These are phyloP conservation scores for Chrysochromulina tobinii DNA, from an alignment of 78 protist species.

Conservation along the genomic window DNA sequence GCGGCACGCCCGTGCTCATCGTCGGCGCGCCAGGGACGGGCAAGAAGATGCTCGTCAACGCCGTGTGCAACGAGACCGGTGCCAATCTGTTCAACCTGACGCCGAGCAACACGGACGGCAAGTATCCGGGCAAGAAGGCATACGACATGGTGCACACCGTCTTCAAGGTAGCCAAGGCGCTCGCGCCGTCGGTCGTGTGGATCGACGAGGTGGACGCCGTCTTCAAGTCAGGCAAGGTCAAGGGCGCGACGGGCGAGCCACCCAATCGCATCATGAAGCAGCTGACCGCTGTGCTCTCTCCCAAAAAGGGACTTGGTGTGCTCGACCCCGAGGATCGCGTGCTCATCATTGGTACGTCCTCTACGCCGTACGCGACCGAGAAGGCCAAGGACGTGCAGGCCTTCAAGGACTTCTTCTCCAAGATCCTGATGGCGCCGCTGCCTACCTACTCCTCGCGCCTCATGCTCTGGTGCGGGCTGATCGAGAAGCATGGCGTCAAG, in stretches of 20 bases:
- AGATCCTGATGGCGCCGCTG: background rate
- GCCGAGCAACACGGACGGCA: constrained; percentile 26
- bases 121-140: constrained; percentile 37
- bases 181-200: constrained; percentile 25
- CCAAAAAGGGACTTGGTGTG: background rate
- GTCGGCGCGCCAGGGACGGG: constrained; percentile 48
- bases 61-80: constrained; percentile 52
- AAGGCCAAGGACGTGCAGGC: constrained; percentile 30
- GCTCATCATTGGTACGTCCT: background rate
- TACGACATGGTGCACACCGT: constrained; percentile 33
- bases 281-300: background rate
- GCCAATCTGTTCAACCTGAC: constrained; percentile 53
- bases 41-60: constrained; percentile 67
- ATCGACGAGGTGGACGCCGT: background rate
- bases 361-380: background rate
- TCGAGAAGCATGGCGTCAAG: background rate
- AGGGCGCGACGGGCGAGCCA: background rate
- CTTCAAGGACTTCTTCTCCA: background rate
- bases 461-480: background rate
- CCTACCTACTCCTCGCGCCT: constrained; percentile 5
- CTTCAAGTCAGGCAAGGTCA: background rate
- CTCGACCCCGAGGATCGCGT: constrained; percentile 1
- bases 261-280: constrained; percentile 26
- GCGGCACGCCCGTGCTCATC: constrained; percentile 15
- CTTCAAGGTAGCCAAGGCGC: constrained; percentile 49